phyloP scores from a whole-genome alignment of 1,139 yeast species.

The Saccharomyces hybrid region DNA sequence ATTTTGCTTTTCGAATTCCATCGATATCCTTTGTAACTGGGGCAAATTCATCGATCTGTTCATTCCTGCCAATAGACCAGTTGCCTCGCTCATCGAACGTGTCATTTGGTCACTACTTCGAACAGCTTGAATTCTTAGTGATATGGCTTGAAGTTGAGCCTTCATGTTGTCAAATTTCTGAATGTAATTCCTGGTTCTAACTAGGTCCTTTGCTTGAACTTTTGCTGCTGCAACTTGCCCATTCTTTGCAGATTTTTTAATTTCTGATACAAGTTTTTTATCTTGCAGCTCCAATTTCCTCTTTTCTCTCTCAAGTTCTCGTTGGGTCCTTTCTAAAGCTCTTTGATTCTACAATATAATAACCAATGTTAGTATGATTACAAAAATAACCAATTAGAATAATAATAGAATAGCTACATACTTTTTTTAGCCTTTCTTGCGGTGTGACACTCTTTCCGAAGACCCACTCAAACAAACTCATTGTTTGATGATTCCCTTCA shows the following conservation, averaged over 20 bases:
- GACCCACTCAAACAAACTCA: slow-evolving; percentile 84
- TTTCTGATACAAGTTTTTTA: slow-evolving; percentile 74
- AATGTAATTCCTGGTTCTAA: slow-evolving; percentile 73
- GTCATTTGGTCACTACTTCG: slow-evolving; percentile 95
- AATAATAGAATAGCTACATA: slow-evolving; percentile 19
- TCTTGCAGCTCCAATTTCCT: slow-evolving; percentile 83
- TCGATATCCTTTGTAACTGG: slow-evolving; percentile 78
- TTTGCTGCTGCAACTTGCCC: slow-evolving; percentile 87
- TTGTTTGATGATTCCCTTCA: slow-evolving; percentile 13
- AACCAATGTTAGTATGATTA: slow-evolving; percentile 3
- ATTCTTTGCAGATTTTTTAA: slow-evolving; percentile 81
- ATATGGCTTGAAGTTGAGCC: slow-evolving; percentile 90
- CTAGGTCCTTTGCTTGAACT: slow-evolving; percentile 90
- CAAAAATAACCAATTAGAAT: neutral
- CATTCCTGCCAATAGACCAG: slow-evolving; percentile 76
- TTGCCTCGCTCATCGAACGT: slow-evolving; percentile 91
- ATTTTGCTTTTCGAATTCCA: slow-evolving; percentile 90
- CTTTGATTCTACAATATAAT: slow-evolving; percentile 57
- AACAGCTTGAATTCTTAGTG: slow-evolving; percentile 82
- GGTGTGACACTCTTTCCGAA: slow-evolving; percentile 93
- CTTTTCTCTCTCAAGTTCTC: slow-evolving; percentile 85
- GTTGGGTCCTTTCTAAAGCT: slow-evolving; percentile 85
- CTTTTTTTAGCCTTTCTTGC: slow-evolving; percentile 82
- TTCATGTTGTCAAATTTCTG: slow-evolving; percentile 89
- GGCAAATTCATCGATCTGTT: slow-evolving; percentile 86